Evolutionary conservation across 139 green algal species (phyloP).

Genomic region (Klebsormidium nitens): DNA sequence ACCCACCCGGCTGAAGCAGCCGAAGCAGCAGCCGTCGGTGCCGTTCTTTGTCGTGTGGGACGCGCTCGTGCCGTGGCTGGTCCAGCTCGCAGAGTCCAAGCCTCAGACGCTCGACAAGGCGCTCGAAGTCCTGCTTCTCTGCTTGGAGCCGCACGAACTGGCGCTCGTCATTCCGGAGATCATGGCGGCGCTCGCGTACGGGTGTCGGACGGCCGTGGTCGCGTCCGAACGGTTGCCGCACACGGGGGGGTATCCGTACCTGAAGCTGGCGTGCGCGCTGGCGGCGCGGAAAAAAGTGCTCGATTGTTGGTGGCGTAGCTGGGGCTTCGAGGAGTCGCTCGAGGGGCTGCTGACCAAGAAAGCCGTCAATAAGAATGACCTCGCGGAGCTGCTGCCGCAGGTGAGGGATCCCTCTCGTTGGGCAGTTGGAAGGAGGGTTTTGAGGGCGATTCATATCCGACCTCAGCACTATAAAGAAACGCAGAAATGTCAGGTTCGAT

Average conservation of each 20-base stretch:
- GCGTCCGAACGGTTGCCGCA: neutral
- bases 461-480: too few relatives aligned
- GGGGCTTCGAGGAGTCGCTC: constrained; percentile 33
- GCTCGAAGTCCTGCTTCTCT: constrained; percentile 20
- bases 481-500: too few relatives aligned
- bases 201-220: constrained; percentile 13
- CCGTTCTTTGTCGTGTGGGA: constrained; percentile 34
- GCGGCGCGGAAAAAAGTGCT: constrained; percentile 11
- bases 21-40: neutral
- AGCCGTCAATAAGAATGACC: constrained; percentile 55
- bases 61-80: constrained; percentile 37
- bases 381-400: constrained; percentile 41
- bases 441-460: too few relatives aligned
- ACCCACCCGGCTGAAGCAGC: neutral
- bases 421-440: too few relatives aligned
- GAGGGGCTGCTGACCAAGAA: constrained; percentile 65
- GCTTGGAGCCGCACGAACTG: constrained; percentile 31
- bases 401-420: too few relatives aligned
- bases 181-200: constrained; percentile 31
- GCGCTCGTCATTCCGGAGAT: constrained; percentile 5
- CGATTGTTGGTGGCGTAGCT: constrained; percentile 9
- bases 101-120: constrained; percentile 9
- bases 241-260: constrained; percentile 25
- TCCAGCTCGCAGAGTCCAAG: too few relatives aligned
- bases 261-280: constrained; percentile 32